Base-by-base conservation (phyloP, 331 rosid genomes). In the Malus hybrid region DNA sequence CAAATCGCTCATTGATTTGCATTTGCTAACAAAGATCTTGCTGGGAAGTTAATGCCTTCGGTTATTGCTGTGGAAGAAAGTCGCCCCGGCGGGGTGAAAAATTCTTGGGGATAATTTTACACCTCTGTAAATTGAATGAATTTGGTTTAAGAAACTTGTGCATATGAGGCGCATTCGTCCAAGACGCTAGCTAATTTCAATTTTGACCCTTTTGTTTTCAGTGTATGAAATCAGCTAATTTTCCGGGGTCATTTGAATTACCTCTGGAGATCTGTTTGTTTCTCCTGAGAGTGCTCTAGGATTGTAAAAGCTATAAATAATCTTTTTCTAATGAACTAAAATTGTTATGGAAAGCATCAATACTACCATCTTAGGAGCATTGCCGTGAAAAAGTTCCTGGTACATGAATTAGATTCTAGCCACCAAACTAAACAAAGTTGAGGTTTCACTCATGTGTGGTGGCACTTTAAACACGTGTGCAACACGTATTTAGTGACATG, bases 101-200 rank as follows among this genome's bases (percentile, higher is more conserved):
- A 22, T n/a, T 36, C n/a, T 39, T 15, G 76, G 74, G 74, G 71
- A n/a, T 73, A 42, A 20, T 56, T 65, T 65, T 24, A 62, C 39
- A 14, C 69, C 61, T 68, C 61, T 73, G 84, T 80, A 83, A 73
- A 80, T 83, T 56, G 60, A 68, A 62, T 60, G 67, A 24, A 56
- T 31, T 20, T 24, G 48, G 48, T 63, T 79, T 60, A 48, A 71
- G 52, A 10, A 52, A 63, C 76, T 42, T 83, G 82, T 80, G 77
- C 61, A 83, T 80, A 80, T 2, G 70, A 76, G 73, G 69, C 64
- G 33, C 8, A 18, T 66, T 73, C 6, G 65, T 77, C 60, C 31
- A 48, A 59, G 56, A 63, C 36, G 32, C 24, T 56, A 33, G 19
- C 56, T 63, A 27, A 55, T 62, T 42, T 73, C 11, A 54, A 31